phyloP scores from a whole-genome alignment of 1,284 basidiomycete genomes.

The Cryptococcus sp. region DNA sequence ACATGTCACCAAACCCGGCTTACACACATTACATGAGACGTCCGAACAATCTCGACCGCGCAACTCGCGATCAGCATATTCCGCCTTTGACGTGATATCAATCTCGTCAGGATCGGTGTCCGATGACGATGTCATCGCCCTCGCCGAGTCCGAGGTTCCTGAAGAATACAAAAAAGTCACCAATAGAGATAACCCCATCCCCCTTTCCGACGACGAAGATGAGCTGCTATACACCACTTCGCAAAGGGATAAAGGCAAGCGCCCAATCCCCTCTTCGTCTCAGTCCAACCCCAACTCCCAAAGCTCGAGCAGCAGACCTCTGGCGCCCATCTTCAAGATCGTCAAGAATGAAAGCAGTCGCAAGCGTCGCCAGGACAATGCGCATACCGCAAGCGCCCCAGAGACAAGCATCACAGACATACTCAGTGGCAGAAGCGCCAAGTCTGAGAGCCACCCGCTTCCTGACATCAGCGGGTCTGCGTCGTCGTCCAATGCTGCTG shows the following conservation, averaged over 20 bases:
- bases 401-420: too few relatives aligned
- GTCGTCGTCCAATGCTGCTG: too few relatives aligned
- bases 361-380: too few relatives aligned
- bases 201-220: conserved; percentile 12
- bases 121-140: conserved; percentile 16
- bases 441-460: too few relatives aligned
- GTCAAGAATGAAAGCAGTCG: too few relatives aligned
- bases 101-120: conserved; percentile 11
- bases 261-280: conserved; percentile 1
- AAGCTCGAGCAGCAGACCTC: conserved; percentile 6
- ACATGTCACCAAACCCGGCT: too few relatives aligned
- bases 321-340: conserved; percentile 11
- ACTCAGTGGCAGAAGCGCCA: too few relatives aligned
- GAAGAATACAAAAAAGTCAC: conserved; percentile 16
- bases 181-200: conserved; percentile 20
- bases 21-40: too few relatives aligned
- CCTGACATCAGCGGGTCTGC: too few relatives aligned
- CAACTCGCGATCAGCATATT: not conserved
- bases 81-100: conserved; percentile 2
- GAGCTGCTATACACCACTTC: conserved; percentile 1
- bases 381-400: too few relatives aligned
- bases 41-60: too few relatives aligned
- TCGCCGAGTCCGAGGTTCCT: conserved; percentile 15
- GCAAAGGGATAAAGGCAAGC: conserved; percentile 9
- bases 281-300: not conserved